Base-by-base conservation (phyloP, 1,284 basidiomycete species). In the Ganoderma sinense region DNA sequence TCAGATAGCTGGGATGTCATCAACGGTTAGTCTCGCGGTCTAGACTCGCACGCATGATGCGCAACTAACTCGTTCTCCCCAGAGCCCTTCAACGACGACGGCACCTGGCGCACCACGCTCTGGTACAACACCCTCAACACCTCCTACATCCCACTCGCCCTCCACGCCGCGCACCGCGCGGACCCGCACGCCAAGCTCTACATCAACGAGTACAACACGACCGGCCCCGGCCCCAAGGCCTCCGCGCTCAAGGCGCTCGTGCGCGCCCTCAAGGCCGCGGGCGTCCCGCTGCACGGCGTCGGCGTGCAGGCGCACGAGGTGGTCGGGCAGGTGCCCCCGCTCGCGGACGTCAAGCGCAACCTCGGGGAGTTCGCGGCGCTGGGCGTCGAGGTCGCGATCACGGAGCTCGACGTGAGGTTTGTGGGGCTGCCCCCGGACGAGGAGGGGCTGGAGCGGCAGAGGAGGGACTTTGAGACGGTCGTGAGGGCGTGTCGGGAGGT, bases 391-490 rank as follows among this genome's bases (percentile, higher is more conserved):
- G 83, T 36, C 36, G 36, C 1, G 36, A 7, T 90, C n/a, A 89
- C 88, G 1, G 88, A 89, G 75, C 81, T 89, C 48, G 88, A 89
- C 74, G 86, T 89, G 70, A 82, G 86, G 51, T 88, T 88, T 85
- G 10, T 14, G 23, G 84, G 83, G 18, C 79, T 88, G 13, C 88
- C 87, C 11, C 82, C 80, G 18, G 87, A 86, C 8, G 73, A 77
- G 23, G 84, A 82, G 8, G 76, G 84, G 16, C 80, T 87, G 51
- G 81, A 76, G 20, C 87, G 89, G 73, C 88, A 90, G 75, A 79
- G 85, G 76, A 79, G 78, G 62, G 88, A 90, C 76, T 90, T 89
- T 70, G 78, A 84, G 70, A 85, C 81, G 26, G 87, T 89, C 60
- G 82, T 89, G 58, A 71, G 80, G 8, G 86, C 88, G 16, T 90